Base-by-base conservation (phyloP, 192 early-diverging fungal species). In the Coemansia sp. region DNA sequence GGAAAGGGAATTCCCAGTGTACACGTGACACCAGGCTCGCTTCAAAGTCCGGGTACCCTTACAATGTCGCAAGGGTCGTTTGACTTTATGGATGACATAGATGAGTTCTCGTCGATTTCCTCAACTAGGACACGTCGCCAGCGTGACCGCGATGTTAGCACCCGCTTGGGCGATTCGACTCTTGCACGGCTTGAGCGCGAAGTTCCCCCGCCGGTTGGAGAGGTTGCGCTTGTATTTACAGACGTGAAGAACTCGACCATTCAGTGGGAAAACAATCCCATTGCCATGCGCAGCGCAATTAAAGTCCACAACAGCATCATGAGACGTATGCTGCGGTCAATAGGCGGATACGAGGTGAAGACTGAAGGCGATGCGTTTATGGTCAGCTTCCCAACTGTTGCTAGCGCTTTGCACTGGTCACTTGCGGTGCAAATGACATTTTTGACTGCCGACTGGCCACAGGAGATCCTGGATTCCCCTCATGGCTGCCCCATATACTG, bases 361-460 rank as follows among this genome's bases (percentile, higher is more conserved):
- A 97, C 93, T 1, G 95, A 97, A 81, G 95, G 95, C 55, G 95
- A 97, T 68, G 93, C 93, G 16, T 92, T 97, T 69, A 97, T 97
- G 91, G 93, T 94, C 19, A 91, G 88, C 60, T 97, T 97, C 71
- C 90, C 91, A 10, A 90, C 89, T 32, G 87, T 93, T 0, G 83
- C 89, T 0, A 85, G 88, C 41, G 95, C 95, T 3, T 70, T 95
- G 64, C 80, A 94, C 18, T 97, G 94, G 94, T 94, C 92, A 63
- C 80, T 97, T 66, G 90, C 90, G 9, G 94, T 92, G 12, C 95
- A 97, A 68, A 71, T 90, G 40, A 88, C 92, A 26, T 81, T 97
- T 26, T 73, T 95, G 5, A 83, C 85, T 56, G 89, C 89, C 6
- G 93, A 95, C 63, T 97, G 95, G 95, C 95, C 95, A 16, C 73